Evolutionary conservation across 805 yeast genomes (phyloP).

Genomic region (Pichia manshurica): DNA sequence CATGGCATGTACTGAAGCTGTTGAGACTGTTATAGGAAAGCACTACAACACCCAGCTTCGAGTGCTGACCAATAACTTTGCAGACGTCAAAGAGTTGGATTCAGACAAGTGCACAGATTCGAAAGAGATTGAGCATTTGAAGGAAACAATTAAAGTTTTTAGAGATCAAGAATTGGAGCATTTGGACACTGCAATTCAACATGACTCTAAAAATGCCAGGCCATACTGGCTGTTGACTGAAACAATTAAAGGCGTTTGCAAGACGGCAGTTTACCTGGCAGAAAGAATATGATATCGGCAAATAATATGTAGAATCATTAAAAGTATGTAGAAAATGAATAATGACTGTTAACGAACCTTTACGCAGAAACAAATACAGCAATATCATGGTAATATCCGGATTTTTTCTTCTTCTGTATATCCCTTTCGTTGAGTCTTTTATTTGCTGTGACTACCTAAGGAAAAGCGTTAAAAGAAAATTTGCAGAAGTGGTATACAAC

Average conservation of each 20-base stretch:
- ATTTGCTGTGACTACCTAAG: too few species aligned
- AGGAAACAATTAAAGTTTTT: conserved; percentile 61
- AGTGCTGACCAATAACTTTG: conserved; percentile 61
- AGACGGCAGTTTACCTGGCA: conserved; percentile 87
- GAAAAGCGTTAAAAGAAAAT: too few species aligned
- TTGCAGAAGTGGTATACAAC: not conserved
- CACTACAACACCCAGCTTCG: conserved; percentile 91
- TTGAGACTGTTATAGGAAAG: conserved; percentile 95
- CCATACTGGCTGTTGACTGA: conserved; percentile 90
- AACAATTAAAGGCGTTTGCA: conserved; percentile 74
- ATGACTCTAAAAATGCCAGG: conserved; percentile 89
- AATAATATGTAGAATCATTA: not conserved
- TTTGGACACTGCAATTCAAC: conserved; percentile 84
- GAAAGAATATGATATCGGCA: conserved; percentile 54
- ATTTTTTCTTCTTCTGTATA: too few species aligned
- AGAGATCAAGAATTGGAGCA: conserved; percentile 96
- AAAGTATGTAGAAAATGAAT: not conserved
- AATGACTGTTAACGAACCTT: too few species aligned
- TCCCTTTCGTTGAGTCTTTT: too few species aligned
- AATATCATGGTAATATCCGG: too few species aligned
- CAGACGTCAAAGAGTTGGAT: conserved; percentile 35
- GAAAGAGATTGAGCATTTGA: conserved; percentile 53
- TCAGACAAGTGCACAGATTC: conserved; percentile 32
- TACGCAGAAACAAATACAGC: too few species aligned
- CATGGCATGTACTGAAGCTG: conserved; percentile 99